Evolutionary conservation across 108 stramenopile genomes (phyloP).

Genomic region (Nannochloropsis gaditana): DNA sequence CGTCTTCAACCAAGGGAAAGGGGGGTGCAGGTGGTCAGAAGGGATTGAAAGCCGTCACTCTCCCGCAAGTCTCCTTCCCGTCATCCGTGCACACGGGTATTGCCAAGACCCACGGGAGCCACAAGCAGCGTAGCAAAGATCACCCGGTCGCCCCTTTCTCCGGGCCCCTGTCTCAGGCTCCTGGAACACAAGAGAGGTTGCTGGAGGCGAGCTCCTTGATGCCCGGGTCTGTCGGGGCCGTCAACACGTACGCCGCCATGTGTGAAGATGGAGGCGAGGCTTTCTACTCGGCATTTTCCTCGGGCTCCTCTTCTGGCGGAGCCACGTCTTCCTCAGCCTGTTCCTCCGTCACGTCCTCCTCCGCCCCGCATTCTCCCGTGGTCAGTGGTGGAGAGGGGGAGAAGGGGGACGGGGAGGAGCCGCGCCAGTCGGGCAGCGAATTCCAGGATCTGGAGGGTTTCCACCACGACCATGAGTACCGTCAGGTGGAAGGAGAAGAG

Average conservation of each 20-base stretch:
- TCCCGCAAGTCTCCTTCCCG: neutral
- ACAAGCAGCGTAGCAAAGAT: neutral
- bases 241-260: neutral
- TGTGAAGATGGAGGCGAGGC: neutral
- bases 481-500: neutral
- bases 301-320: neutral
- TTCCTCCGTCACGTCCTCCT: neutral
- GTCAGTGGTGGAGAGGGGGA: neutral
- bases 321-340: neutral
- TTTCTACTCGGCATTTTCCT: neutral
- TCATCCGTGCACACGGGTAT: neutral
- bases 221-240: neutral
- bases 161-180: neutral
- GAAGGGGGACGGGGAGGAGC: neutral
- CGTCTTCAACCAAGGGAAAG: slow-evolving; percentile 3
- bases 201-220: neutral
- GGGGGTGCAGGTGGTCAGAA: neutral
- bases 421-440: too few species aligned
- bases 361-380: neutral
- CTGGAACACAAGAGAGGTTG: neutral
- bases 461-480: neutral
- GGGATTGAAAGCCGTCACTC: neutral
- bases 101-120: neutral
- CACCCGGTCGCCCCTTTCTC: neutral
- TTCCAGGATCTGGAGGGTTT: neutral